Conservation (phyloP, 345 rosid genomes). For the Citrus australasica region DNA sequence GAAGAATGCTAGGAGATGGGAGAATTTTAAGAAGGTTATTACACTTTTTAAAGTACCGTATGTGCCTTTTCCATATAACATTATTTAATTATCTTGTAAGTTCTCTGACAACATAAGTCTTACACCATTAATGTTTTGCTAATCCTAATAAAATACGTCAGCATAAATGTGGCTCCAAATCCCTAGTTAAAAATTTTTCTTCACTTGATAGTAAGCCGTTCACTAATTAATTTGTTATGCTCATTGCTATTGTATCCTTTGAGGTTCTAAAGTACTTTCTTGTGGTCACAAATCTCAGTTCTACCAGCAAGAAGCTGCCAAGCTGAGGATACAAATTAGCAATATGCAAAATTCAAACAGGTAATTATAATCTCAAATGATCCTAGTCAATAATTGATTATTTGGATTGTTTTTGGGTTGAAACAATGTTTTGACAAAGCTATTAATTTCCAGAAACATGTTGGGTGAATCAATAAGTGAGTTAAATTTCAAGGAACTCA, state of each 20-base stretch:
- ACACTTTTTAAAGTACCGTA: too few species aligned
- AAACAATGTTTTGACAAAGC: neutral
- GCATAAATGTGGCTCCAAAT: neutral
- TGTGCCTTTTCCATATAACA: too few species aligned
- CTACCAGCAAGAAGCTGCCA: constrained; percentile 88
- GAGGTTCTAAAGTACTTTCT: neutral
- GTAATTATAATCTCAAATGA: constrained; percentile 22
- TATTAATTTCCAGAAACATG: constrained; percentile 53
- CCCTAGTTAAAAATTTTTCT: neutral
- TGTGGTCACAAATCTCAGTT: constrained; percentile 35
- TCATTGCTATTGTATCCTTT: too few species aligned
- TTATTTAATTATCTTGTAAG: too few species aligned
- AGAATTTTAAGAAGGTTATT: too few species aligned
- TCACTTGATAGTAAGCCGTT: neutral
- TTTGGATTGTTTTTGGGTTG: neutral
- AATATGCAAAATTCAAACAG: constrained; percentile 73
- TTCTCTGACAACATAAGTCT: neutral
- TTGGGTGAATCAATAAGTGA: constrained; percentile 67
- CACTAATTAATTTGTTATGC: neutral
- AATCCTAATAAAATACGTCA: neutral
- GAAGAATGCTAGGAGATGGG: too few species aligned
- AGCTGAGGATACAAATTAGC: constrained; percentile 59
- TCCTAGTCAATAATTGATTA: neutral
- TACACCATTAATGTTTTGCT: neutral
- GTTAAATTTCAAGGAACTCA: constrained; percentile 56